phyloP scores from a whole-genome alignment of 31 red algal species.

The Odonthalia washingtoniensis region DNA sequence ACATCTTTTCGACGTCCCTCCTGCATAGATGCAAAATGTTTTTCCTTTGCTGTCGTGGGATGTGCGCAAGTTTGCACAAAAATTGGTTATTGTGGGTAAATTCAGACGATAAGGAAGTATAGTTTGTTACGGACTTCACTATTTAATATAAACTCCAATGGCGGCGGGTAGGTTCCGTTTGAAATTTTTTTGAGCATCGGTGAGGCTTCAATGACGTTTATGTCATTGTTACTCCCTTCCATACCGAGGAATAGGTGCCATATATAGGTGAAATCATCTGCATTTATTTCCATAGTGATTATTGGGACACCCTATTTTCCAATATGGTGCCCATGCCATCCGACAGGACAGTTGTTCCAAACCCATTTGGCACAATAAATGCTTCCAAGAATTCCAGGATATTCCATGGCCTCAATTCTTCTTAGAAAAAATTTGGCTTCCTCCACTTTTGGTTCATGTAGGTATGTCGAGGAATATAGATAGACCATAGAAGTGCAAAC shows the following conservation, averaged over 20 bases:
- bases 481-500: too few species aligned
- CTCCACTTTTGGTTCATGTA: too few species aligned
- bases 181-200: constrained; percentile 18
- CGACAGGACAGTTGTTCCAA: constrained; percentile 39
- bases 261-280: constrained; percentile 25
- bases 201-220: constrained; percentile 36
- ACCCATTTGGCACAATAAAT: constrained; percentile 35
- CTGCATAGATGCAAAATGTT: background rate
- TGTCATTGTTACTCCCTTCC: constrained; percentile 29
- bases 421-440: too few species aligned
- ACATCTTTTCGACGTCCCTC: constrained; percentile 39
- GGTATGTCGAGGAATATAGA: too few species aligned
- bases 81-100: constrained; percentile 32
- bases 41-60: background rate
- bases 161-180: constrained; percentile 24
- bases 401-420: too few species aligned
- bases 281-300: constrained; percentile 28
- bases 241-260: constrained; percentile 45
- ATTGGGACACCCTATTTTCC: constrained; percentile 18
- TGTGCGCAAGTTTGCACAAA: constrained; percentile 11
- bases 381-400: constrained; percentile 30
- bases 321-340: background rate
- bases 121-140: constrained; percentile 2
- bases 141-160: background rate
- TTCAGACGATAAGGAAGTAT: constrained; percentile 36